Conservation (phyloP, 306 rosid genomes). For the Mucuna pruriens region DNA sequence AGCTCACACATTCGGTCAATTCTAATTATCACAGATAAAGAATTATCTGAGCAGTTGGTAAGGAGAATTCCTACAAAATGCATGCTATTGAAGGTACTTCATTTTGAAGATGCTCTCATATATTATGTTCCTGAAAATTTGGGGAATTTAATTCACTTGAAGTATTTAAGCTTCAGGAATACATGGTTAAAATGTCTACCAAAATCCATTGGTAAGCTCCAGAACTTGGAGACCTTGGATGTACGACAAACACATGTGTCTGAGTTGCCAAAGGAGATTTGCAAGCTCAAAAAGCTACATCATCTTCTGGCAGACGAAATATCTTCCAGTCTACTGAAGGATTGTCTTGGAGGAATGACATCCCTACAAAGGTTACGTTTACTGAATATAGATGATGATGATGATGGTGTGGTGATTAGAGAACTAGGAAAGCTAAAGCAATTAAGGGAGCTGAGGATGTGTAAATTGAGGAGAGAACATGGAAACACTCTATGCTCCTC, state of each 20-base stretch:
- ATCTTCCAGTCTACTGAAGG: neutral
- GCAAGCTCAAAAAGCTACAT: conserved; percentile 10
- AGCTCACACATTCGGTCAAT: neutral
- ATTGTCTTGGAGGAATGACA: neutral
- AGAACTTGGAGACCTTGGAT: conserved; percentile 11
- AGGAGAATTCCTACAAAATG: neutral
- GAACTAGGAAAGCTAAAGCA: neutral
- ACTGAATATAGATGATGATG: neutral
- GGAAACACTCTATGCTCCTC: neutral
- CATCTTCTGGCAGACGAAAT: neutral
- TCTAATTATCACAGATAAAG: neutral
- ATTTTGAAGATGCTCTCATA: neutral
- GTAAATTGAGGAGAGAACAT: rapidly evolving
- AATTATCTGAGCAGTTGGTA: neutral
- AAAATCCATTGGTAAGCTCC: neutral
- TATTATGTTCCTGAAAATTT: neutral
- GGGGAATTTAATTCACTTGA: neutral
- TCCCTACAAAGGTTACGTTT: neutral
- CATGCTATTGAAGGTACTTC: neutral
- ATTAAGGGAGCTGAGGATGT: neutral
- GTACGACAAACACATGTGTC: rapidly evolving
- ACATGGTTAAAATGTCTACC: neutral
- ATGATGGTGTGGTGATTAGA: neutral
- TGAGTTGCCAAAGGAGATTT: neutral
- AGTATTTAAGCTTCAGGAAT: neutral